These are phyloP conservation scores for Trichoderma hamatum DNA, from an alignment of 2,329 filamentous ascomycete species.

Conservation along the genomic window DNA sequence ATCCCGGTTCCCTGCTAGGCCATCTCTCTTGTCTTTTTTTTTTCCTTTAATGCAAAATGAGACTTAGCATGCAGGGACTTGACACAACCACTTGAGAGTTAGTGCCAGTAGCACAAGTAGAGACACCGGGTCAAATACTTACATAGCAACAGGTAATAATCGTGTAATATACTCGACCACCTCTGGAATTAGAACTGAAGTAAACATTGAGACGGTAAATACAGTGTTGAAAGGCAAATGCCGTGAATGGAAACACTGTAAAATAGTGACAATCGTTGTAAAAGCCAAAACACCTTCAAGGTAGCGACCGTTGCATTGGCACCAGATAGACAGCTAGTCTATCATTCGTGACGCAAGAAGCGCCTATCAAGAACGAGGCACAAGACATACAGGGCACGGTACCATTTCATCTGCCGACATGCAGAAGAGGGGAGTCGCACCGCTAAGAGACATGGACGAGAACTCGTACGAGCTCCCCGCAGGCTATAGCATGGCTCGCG, in stretches of 20 bases:
- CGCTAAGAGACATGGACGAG: background rate
- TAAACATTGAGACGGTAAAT: background rate
- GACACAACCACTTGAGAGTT: background rate
- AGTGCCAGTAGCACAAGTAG: background rate
- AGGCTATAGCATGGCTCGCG: background rate
- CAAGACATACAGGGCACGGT: background rate
- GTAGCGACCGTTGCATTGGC: background rate
- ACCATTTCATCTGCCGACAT: background rate
- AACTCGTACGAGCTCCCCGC: background rate
- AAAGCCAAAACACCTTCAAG: background rate
- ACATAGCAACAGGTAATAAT: background rate
- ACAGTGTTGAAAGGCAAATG: background rate
- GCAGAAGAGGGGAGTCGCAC: background rate
- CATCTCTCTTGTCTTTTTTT: background rate
- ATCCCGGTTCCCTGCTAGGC: background rate
- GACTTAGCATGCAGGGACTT: background rate
- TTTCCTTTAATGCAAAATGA: background rate
- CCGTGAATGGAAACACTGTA: background rate
- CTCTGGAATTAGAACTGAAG: background rate
- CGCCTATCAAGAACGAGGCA: background rate
- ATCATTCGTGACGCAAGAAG: background rate
- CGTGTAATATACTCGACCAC: background rate
- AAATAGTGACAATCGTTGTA: background rate
- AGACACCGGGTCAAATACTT: background rate
- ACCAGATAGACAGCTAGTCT: background rate